Evolutionary conservation across 768 basidiomycete species (phyloP), one percentile per base, ranked within the genome.

Genomic region (Suillus cothurnatus): DNA sequence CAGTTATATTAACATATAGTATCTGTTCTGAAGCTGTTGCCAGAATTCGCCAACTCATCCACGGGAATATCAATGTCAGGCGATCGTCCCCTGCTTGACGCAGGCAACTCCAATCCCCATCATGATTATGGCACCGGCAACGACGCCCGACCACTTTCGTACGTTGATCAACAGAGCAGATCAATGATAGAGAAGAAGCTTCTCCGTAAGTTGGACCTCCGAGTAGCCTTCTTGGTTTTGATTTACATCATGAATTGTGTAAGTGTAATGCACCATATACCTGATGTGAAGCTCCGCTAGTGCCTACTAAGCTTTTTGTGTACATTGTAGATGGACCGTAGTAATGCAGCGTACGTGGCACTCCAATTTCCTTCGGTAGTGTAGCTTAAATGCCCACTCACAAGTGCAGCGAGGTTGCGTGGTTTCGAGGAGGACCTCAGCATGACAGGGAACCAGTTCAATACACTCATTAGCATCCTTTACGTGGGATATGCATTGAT

Each of bases 401-500:
- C 34, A 34, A 34, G 34, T 34, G 34, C 34, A 34, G 34, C 9
- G 34, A 34, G 34, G 34, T 34, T 92, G 41, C 81, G 85, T 50
- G 91, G 90, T 0, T 86, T 92, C 62, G 88, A 90, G 71, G 77
- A 80, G 63, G 90, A 91, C 72, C 80, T 92, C 19, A 73, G 83
- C 32, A 81, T 92, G 34, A 77, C 83, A 61, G 86, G 84, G n/a
- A 76, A 80, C 63, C 80, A 91, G 69, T 92, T 91, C 71, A 83
- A 88, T 11, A 88, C 89, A 0, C 73, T 92, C 21, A 77, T 92
- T 23, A 87, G 88, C 34, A 84, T 89, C 65, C 81, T 89, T 60
- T 89, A 88, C 68, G 81, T 88, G 52, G 88, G 88, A 36, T 92
- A 91, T 70, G 88, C 87, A 63, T 75, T 90, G 34, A 91, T 90